These are phyloP conservation scores for Penicillium tannophilum DNA, from an alignment of 495 filamentous ascomycete species.

Conservation along the genomic window DNA sequence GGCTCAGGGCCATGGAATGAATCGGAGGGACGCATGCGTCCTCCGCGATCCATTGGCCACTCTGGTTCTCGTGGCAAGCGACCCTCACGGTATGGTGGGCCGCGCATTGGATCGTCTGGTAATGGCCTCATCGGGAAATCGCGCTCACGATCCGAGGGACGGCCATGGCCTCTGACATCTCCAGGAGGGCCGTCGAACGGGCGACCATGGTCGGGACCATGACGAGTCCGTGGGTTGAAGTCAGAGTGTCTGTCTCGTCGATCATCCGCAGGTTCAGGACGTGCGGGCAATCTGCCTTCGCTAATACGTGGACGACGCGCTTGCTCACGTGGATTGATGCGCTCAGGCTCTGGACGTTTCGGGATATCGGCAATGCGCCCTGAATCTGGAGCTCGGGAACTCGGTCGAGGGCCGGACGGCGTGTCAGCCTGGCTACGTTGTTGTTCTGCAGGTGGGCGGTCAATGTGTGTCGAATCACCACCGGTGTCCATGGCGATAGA, in stretches of 20 bases:
- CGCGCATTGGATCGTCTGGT: constrained; percentile 46
- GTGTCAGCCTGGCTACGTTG: constrained; percentile 22
- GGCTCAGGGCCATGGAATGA: constrained; percentile 33
- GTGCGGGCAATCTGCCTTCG: constrained; percentile 38
- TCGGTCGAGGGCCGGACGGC: constrained; percentile 27
- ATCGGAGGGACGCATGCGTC: constrained; percentile 33
- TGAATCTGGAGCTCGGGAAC: constrained; percentile 33
- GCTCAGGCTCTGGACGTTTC: constrained; percentile 42
- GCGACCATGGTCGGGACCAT: constrained; percentile 38
- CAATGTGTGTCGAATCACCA: background rate
- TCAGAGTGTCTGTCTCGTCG: constrained; percentile 42
- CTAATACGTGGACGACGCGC: constrained; percentile 35
- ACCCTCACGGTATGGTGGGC: constrained; percentile 38
- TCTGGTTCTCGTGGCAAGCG: constrained; percentile 36
- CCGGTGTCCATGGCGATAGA: constrained; percentile 9
- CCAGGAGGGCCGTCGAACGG: constrained; percentile 33
- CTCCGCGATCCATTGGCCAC: constrained; percentile 41
- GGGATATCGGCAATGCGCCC: constrained; percentile 35
- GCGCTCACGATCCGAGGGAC: constrained; percentile 35
- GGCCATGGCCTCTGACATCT: constrained; percentile 35
- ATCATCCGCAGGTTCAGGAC: constrained; percentile 43
- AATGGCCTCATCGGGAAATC: constrained; percentile 37
- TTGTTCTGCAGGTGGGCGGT: constrained; percentile 18
- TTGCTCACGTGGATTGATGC: constrained; percentile 34
- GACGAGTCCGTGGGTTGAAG: constrained; percentile 39